Conservation (phyloP, 495 filamentous ascomycete genomes). For the Neurospora cerealis region DNA sequence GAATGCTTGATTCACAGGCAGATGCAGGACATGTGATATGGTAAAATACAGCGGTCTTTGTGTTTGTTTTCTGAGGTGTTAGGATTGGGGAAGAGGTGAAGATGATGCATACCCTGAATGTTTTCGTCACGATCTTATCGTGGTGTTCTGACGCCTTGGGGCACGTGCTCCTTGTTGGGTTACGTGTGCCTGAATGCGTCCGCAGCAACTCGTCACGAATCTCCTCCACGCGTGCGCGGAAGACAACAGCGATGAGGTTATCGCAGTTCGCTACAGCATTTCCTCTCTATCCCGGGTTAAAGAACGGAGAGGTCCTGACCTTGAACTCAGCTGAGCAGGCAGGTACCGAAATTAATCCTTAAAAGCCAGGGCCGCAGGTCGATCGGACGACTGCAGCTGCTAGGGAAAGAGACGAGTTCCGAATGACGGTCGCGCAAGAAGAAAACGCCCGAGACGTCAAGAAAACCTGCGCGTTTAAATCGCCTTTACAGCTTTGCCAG, state of each 20-base stretch:
- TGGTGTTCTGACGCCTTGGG: background rate
- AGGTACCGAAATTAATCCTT: background rate
- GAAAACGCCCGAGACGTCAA: slow-evolving; percentile 1
- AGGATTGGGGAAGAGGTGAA: slow-evolving; percentile 13
- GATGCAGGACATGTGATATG: slow-evolving; percentile 12
- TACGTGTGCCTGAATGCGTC: background rate
- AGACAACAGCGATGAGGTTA: background rate
- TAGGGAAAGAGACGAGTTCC: slow-evolving; percentile 3
- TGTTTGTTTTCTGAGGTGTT: slow-evolving; percentile 7
- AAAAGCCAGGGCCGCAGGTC: background rate
- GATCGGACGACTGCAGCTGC: slow-evolving; percentile 9
- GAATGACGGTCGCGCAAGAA: slow-evolving; percentile 5
- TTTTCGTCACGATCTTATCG: background rate
- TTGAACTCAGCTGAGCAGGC: background rate
- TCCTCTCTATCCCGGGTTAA: background rate
- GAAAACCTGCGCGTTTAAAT: slow-evolving; percentile 6
- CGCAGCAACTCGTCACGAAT: background rate
- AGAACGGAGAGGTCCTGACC: background rate
- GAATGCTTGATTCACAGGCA: slow-evolving; percentile 12
- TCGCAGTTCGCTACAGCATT: background rate
- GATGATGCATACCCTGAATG: slow-evolving; percentile 24
- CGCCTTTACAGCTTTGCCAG: slow-evolving; percentile 11
- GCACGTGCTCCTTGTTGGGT: background rate
- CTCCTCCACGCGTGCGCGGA: background rate
- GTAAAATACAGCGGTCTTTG: slow-evolving; percentile 14